Conservation (phyloP, 441 rosid genomes). For the Francoa sonchifolia region DNA sequence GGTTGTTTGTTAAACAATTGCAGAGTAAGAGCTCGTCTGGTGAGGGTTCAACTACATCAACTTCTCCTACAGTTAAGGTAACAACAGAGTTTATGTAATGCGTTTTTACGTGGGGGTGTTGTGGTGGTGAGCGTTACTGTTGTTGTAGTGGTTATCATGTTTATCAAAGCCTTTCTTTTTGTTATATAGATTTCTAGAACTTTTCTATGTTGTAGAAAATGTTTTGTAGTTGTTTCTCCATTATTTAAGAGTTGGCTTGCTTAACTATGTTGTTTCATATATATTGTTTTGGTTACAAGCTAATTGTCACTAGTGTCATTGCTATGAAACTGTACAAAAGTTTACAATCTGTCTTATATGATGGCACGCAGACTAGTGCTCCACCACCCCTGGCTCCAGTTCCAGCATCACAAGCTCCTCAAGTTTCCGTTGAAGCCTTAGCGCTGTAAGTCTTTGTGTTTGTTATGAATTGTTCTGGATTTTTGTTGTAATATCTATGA, state of each 20-base stretch:
- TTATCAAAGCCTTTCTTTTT: too few species aligned
- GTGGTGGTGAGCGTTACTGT: background rate
- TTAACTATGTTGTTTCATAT: too few species aligned
- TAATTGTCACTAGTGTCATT: background rate
- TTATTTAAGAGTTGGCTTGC: too few species aligned
- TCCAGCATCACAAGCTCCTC: slow-evolving; percentile 17
- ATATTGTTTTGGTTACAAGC: background rate
- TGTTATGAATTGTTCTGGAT: background rate
- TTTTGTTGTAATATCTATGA: background rate
- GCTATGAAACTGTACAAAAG: background rate
- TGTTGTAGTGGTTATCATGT: background rate
- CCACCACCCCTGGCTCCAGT: slow-evolving; percentile 27
- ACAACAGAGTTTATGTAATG: background rate
- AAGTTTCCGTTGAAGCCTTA: slow-evolving; percentile 12
- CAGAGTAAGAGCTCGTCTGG: slow-evolving; percentile 54
- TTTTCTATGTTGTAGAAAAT: too few species aligned
- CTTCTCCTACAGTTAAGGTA: slow-evolving; percentile 41
- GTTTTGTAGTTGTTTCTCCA: too few species aligned
- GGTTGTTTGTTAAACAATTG: slow-evolving; percentile 13
- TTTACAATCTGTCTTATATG: slow-evolving; percentile 6
- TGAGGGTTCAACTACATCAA: slow-evolving; percentile 45
- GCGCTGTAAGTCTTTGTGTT: slow-evolving; percentile 19
- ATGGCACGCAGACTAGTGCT: slow-evolving; percentile 36
- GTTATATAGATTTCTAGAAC: too few species aligned
- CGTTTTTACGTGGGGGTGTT: background rate